Evolutionary conservation across 1,139 yeast genomes (phyloP).

Genomic region (Kurtzmaniella quercitrusa): DNA sequence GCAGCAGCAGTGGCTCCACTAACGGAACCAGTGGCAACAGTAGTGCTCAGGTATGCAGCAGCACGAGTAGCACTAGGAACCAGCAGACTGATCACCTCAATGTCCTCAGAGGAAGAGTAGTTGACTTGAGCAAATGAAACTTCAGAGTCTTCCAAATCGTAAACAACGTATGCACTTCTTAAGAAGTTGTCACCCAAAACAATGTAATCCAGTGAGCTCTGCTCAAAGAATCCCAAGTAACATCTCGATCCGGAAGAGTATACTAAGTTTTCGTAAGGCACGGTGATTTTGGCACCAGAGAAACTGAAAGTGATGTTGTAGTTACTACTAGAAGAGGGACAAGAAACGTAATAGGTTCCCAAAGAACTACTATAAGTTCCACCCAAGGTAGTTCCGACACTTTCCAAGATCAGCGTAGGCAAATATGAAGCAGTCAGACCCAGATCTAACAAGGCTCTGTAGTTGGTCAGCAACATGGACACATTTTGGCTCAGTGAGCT

Average conservation of each 20-base stretch:
- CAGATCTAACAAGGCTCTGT: conserved; percentile 37
- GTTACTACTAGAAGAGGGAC: conserved; percentile 9
- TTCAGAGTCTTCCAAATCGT: conserved; percentile 22
- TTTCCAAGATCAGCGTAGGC: conserved; percentile 21
- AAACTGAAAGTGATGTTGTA: conserved; percentile 32
- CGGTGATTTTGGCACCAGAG: conserved; percentile 33
- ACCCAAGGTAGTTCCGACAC: conserved; percentile 26
- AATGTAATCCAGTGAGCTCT: conserved; percentile 9
- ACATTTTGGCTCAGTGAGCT: conserved; percentile 9
- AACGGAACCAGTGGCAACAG: conserved; percentile 9
- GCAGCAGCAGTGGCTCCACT: conserved; percentile 6
- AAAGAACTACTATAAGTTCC: conserved; percentile 15
- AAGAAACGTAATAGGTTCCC: conserved; percentile 24
- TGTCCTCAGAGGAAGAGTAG: conserved; percentile 12
- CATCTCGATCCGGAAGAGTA: conserved; percentile 16
- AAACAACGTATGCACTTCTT: conserved; percentile 25
- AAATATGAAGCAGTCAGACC: conserved; percentile 39
- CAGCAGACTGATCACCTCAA: conserved; percentile 8
- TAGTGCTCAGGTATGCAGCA: conserved; percentile 15
- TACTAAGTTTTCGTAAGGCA: conserved; percentile 30
- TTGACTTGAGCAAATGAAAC: conserved; percentile 25
- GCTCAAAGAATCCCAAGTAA: conserved; percentile 27
- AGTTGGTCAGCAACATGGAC: conserved; percentile 14
- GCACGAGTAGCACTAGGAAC: conserved; percentile 12
- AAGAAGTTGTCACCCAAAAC: conserved; percentile 27